Conservation (phyloP, 179 eudicot species). For the Heliamphora pulchella region DNA sequence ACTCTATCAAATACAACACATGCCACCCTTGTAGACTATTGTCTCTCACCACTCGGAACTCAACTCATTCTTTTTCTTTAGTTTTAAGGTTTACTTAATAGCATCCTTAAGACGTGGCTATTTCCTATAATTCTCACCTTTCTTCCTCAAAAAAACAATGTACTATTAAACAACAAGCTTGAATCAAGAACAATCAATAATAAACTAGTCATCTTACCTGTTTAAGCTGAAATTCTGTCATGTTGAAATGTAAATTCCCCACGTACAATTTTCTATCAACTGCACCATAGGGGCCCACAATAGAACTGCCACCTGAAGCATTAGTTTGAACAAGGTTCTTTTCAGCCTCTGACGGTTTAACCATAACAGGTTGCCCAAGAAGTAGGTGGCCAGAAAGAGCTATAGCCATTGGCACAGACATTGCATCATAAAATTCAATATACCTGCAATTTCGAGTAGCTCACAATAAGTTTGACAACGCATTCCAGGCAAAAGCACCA, state of each 20-base stretch:
- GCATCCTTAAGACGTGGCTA: not conserved
- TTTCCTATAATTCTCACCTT: not conserved
- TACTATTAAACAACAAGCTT: not conserved
- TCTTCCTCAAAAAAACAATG: not conserved
- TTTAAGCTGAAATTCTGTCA: constrained; percentile 80
- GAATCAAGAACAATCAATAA: not conserved
- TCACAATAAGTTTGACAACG: constrained; percentile 18
- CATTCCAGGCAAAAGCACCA: not conserved
- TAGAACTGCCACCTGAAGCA: constrained; percentile 54
- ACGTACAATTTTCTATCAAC: constrained; percentile 84
- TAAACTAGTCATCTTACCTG: constrained; percentile 39
- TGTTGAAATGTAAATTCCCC: constrained; percentile 81
- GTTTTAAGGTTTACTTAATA: not conserved
- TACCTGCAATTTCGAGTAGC: constrained; percentile 44
- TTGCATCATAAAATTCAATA: constrained; percentile 81
- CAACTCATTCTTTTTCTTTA: not conserved
- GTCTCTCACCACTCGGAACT: not conserved
- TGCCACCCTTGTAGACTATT: too few species aligned
- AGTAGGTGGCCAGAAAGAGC: constrained; percentile 86
- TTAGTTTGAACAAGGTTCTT: constrained; percentile 87
- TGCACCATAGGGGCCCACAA: constrained; percentile 72
- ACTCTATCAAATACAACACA: too few species aligned
- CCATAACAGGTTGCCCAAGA: constrained; percentile 85
- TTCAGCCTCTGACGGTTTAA: constrained; percentile 95
- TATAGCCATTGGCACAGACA: constrained; percentile 97